phyloP scores from a whole-genome alignment of 2,329 filamentous ascomycete species.

The Cladosporium sp. region DNA sequence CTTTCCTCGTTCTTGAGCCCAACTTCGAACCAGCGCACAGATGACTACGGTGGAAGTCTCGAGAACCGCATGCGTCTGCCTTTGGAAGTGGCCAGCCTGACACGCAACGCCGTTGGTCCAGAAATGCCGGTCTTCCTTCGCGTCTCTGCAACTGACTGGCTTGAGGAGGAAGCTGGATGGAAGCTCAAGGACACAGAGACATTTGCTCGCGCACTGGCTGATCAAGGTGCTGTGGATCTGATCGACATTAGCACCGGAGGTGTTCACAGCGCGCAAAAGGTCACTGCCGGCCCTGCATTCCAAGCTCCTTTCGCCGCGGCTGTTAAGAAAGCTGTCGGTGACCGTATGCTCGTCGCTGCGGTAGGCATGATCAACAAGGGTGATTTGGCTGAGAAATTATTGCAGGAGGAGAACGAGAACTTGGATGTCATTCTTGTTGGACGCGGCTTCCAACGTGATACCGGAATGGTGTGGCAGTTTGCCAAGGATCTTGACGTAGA shows the following conservation, averaged over 20 bases:
- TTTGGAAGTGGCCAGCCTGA: constrained; percentile 41
- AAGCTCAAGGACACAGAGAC: constrained; percentile 57
- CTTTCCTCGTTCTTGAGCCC: constrained; percentile 47
- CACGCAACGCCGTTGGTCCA: constrained; percentile 40
- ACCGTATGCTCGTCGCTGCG: constrained; percentile 66
- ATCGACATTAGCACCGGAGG: constrained; percentile 80
- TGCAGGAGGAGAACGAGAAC: constrained; percentile 45
- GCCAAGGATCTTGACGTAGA: constrained; percentile 71
- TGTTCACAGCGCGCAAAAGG: constrained; percentile 58
- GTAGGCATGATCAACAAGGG: constrained; percentile 74
- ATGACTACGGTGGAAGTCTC: constrained; percentile 46
- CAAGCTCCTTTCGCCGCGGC: constrained; percentile 72
- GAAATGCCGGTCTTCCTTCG: constrained; percentile 16
- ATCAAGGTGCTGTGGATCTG: constrained; percentile 67
- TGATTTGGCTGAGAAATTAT: constrained; percentile 64
- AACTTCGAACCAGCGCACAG: constrained; percentile 45
- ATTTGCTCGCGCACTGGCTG: constrained; percentile 55
- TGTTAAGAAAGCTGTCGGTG: constrained; percentile 72
- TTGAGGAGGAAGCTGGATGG: background rate
- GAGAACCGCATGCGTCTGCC: constrained; percentile 46
- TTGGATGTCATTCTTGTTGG: constrained; percentile 73
- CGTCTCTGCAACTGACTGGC: constrained; percentile 14
- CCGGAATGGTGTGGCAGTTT: constrained; percentile 66
- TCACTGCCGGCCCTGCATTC: constrained; percentile 64
- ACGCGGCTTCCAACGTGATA: constrained; percentile 78